These are phyloP conservation scores for Tetracladium setigerum DNA, from an alignment of 495 filamentous ascomycete genomes.

Conservation along the genomic window DNA sequence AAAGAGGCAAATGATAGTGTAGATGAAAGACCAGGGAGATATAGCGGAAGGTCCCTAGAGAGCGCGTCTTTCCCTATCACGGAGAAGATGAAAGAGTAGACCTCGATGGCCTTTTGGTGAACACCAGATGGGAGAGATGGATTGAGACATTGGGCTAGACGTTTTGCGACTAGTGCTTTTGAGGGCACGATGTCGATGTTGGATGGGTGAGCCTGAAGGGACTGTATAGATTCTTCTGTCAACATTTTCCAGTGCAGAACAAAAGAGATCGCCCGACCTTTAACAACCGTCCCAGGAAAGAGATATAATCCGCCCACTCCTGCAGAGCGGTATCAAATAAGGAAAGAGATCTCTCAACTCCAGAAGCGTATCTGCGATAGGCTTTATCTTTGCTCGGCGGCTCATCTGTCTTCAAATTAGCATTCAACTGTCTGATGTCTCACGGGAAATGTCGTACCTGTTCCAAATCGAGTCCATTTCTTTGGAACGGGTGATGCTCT, in stretches of 20 bases:
- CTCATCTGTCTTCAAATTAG: constrained; percentile 42
- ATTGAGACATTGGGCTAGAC: constrained; percentile 90
- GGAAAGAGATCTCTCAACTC: constrained; percentile 78
- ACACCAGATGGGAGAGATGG: constrained; percentile 90
- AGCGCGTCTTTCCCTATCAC: constrained; percentile 68
- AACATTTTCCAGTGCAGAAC: background rate
- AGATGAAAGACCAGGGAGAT: constrained; percentile 80
- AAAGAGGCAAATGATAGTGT: constrained; percentile 91
- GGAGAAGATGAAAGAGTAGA: constrained; percentile 82
- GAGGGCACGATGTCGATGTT: constrained; percentile 69
- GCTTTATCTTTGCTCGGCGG: constrained; percentile 75
- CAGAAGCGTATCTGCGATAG: constrained; percentile 84
- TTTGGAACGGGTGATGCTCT: constrained; percentile 61
- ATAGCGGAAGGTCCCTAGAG: constrained; percentile 73
- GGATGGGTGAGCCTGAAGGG: constrained; percentile 73
- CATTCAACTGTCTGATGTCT: too few species aligned
- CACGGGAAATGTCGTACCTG: constrained; percentile 26
- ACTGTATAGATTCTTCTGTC: constrained; percentile 39
- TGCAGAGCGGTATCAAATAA: constrained; percentile 89
- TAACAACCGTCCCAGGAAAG: constrained; percentile 82
- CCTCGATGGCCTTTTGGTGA: constrained; percentile 96
- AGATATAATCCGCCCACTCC: constrained; percentile 99
- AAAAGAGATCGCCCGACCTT: constrained; percentile 51
- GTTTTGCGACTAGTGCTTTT: constrained; percentile 77
- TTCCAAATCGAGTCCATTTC: constrained; percentile 46